Conservation (phyloP, 352 stramenopile genomes). For the Phytopythium delawarense region DNA sequence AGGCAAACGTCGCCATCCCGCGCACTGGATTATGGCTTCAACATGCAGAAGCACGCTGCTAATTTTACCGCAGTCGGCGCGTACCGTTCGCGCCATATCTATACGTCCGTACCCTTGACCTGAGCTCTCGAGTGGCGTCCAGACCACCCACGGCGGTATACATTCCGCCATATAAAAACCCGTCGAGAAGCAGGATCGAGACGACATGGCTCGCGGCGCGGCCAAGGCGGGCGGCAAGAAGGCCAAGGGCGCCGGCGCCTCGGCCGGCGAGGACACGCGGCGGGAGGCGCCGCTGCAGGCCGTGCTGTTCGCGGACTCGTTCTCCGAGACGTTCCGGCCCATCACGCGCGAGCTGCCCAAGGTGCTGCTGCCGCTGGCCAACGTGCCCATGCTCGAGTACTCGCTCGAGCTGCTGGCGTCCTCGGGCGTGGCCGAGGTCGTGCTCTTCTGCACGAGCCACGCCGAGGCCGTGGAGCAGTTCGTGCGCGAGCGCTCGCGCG, state of each 20-base stretch:
- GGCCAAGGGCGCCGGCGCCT: constrained; percentile 12
- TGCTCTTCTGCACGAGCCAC: constrained; percentile 92
- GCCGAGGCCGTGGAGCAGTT: constrained; percentile 87
- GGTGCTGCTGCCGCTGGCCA: constrained; percentile 94
- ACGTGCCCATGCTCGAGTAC: constrained; percentile 97
- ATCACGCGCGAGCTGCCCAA: constrained; percentile 89
- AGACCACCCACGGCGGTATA: background rate
- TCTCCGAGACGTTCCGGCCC: constrained; percentile 92
- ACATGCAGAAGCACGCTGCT: background rate
- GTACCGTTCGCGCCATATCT: background rate
- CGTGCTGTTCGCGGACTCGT: constrained; percentile 95
- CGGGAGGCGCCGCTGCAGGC: constrained; percentile 94
- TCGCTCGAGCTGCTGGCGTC: constrained; percentile 95
- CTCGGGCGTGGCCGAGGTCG: constrained; percentile 93
- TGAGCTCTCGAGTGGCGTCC: background rate
- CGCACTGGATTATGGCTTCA: background rate
- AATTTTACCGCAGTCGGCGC: background rate
- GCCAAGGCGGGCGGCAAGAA: constrained; percentile 8
- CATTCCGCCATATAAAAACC: no score
- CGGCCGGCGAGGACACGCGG: constrained; percentile 67
- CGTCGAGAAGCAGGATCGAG: background rate
- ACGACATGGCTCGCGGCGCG: constrained; percentile 19
- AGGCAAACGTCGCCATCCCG: constrained; percentile 14
- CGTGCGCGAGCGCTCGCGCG: constrained; percentile 51
- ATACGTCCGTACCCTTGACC: background rate